Conservation (phyloP, 352 stramenopile genomes). For the Phytophthora sansomeana region DNA sequence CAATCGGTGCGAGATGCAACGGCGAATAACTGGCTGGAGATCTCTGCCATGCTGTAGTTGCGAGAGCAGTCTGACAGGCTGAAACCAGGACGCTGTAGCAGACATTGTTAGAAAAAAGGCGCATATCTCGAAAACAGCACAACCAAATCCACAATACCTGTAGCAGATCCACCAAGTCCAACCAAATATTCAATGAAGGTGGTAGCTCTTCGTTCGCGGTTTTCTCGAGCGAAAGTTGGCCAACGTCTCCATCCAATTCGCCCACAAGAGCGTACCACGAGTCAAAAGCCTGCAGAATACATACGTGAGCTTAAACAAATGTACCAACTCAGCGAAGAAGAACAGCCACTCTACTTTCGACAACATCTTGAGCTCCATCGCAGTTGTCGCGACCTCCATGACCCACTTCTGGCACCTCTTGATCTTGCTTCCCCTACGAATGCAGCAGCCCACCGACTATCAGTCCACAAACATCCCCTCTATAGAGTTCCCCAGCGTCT, state of each 20-base stretch:
- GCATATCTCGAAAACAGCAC: neutral
- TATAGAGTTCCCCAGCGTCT: neutral
- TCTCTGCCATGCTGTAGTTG: constrained; percentile 40
- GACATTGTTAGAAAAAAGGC: constrained; percentile 13
- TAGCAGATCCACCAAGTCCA: constrained; percentile 75
- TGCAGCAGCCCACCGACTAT: neutral
- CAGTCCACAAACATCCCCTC: constrained; percentile 3
- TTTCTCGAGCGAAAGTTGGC: constrained; percentile 51
- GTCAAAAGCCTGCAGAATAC: constrained; percentile 63
- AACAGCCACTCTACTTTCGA: constrained; percentile 33
- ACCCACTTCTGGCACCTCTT: constrained; percentile 87
- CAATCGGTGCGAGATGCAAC: constrained; percentile 44
- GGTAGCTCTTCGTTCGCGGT: constrained; percentile 78
- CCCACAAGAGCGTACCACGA: constrained; percentile 79
- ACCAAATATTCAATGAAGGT: constrained; percentile 66
- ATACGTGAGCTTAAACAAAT: too few species aligned
- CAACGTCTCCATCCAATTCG: constrained; percentile 27
- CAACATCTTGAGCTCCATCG: constrained; percentile 60
- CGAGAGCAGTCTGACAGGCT: constrained; percentile 56
- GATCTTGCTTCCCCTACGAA: constrained; percentile 68
- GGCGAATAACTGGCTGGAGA: constrained; percentile 62
- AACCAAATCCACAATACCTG: constrained; percentile 51
- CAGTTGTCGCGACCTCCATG: constrained; percentile 63
- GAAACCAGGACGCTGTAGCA: constrained; percentile 57
- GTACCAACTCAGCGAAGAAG: neutral